Percentiles rank a stretch among this genome's conserved stretches.
Evolutionary conservation across 2,329 filamentous ascomycete species (phyloP).

Genomic region (Colletotrichum sp.): DNA sequence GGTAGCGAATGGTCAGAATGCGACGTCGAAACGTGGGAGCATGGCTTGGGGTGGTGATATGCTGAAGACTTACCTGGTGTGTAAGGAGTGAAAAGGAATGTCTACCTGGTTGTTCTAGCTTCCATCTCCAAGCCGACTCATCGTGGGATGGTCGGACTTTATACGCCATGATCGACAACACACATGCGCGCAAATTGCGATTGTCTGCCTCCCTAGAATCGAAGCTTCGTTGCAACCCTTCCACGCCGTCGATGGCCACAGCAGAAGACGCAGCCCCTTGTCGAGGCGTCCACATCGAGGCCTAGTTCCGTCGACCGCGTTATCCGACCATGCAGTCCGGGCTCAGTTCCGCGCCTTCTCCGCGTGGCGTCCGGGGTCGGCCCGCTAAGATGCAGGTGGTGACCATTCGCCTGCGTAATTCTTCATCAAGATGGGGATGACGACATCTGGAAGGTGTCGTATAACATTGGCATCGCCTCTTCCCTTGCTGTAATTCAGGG

Average conservation of each 20-base stretch:
- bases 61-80: neutral
- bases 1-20: neutral
- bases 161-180: neutral
- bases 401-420: neutral
- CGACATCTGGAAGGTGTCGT: neutral
- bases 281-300: neutral
- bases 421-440: neutral
- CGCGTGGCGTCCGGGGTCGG: neutral
- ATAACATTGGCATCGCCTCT: neutral
- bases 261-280: neutral
- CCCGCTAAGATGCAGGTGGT: neutral
- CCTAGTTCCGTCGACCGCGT: neutral
- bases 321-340: neutral
- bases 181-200: neutral
- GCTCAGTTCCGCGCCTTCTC: neutral
- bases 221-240: neutral
- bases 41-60: neutral
- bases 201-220: neutral
- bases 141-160: neutral
- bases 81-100: neutral
- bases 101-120: neutral
- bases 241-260: neutral
- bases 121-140: neutral
- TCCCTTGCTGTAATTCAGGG: neutral
- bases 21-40: neutral